Evolutionary conservation across 345 rosid species (phyloP).

Genomic region (Populus euphratica): DNA sequence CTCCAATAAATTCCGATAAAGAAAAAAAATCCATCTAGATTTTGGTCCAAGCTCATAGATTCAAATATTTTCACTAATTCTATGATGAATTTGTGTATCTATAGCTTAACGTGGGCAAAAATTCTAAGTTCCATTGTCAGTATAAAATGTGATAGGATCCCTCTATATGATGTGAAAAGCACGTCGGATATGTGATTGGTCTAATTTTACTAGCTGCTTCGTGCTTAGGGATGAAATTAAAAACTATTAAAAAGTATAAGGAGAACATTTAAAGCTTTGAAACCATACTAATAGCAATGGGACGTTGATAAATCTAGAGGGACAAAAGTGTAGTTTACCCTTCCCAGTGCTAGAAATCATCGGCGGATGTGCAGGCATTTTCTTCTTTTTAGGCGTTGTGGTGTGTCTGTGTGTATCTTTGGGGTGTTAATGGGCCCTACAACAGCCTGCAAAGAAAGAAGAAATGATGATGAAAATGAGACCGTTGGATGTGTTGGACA

Average conservation of each 20-base stretch:
- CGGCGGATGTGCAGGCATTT: not conserved
- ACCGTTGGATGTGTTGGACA: not conserved
- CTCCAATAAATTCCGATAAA: too few relatives aligned
- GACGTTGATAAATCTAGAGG: not conserved
- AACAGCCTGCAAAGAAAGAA: not conserved
- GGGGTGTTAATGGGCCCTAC: not conserved
- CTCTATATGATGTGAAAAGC: too few relatives aligned
- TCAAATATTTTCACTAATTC: too few relatives aligned
- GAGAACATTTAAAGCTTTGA: too few relatives aligned
- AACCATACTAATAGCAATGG: not conserved
- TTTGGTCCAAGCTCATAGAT: too few relatives aligned
- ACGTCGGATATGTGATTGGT: too few relatives aligned
- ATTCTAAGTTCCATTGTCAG: too few relatives aligned
- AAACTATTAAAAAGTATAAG: not conserved
- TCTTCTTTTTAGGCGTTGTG: not conserved
- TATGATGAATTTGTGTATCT: too few relatives aligned
- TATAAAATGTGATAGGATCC: too few relatives aligned
- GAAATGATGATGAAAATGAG: not conserved
- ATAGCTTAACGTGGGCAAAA: too few relatives aligned
- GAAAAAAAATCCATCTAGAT: too few relatives aligned
- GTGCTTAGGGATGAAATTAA: not conserved
- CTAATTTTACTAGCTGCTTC: too few relatives aligned
- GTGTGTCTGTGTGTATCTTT: not conserved
- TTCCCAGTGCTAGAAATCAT: not conserved
- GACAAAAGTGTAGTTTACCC: not conserved